Conservation (phyloP, 495 filamentous ascomycete species). For the Cladorrhinum samala region DNA sequence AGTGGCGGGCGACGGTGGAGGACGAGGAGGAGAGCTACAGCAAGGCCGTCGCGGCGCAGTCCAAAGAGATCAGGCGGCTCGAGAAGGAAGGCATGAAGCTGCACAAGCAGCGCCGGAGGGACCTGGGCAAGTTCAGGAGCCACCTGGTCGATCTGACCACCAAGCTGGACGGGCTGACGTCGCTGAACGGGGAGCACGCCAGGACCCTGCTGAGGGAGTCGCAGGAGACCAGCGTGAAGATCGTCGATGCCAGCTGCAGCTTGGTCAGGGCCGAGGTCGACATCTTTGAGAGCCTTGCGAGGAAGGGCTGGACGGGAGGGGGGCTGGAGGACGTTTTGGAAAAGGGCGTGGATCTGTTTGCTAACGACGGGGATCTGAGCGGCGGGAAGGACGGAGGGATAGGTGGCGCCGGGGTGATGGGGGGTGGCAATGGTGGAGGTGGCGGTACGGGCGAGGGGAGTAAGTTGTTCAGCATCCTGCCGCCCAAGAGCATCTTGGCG, state of each 20-base stretch:
- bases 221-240: slow-evolving; percentile 51
- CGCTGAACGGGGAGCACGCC: slow-evolving; percentile 51
- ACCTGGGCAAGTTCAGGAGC: slow-evolving; percentile 45
- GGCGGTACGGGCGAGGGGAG: slow-evolving; percentile 30
- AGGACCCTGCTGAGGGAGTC: slow-evolving; percentile 48
- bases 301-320: slow-evolving; percentile 60
- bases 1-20: slow-evolving; percentile 50
- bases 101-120: slow-evolving; percentile 47
- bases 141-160: slow-evolving; percentile 53
- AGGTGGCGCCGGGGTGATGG: slow-evolving; percentile 13
- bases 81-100: slow-evolving; percentile 57
- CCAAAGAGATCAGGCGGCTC: slow-evolving; percentile 50
- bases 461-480: slow-evolving; percentile 54
- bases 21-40: slow-evolving; percentile 56
- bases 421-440: slow-evolving; percentile 9
- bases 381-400: slow-evolving; percentile 17
- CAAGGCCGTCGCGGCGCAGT: slow-evolving; percentile 41
- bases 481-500: slow-evolving; percentile 49
- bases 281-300: slow-evolving; percentile 57
- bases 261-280: slow-evolving; percentile 59
- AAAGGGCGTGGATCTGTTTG: slow-evolving; percentile 55
- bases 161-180: slow-evolving; percentile 56
- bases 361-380: slow-evolving; percentile 33
- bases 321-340: slow-evolving; percentile 57
- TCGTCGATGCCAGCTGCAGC: slow-evolving; percentile 55